phyloP scores from a whole-genome alignment of 1,284 basidiomycete species.

The Sphaerobolus stellatus region DNA sequence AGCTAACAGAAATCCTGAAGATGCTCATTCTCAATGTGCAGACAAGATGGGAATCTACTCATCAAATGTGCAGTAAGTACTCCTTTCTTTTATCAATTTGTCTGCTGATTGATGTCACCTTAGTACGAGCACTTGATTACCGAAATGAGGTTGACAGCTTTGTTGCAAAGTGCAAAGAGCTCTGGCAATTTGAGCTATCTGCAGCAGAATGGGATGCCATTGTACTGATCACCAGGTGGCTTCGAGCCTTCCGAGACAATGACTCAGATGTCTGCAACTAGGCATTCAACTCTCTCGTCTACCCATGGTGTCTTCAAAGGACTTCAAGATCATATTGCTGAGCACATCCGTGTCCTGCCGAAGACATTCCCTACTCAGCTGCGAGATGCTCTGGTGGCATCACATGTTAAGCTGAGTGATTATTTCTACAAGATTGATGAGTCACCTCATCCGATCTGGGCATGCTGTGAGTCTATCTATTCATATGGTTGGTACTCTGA shows the following conservation, averaged over 20 bases:
- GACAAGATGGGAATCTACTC: slow-evolving; percentile 28
- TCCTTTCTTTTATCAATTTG: not conserved
- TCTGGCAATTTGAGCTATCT: not conserved
- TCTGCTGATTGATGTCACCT: not conserved
- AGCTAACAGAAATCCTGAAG: not conserved
- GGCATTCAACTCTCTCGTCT: not conserved
- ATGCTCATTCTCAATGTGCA: slow-evolving; percentile 26
- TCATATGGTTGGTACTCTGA: not conserved
- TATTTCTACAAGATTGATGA: slow-evolving; percentile 16
- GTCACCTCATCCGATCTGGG: slow-evolving; percentile 21
- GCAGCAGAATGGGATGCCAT: not conserved
- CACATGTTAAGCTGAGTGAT: slow-evolving; percentile 22
- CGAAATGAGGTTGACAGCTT: not conserved
- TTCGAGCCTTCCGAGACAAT: not conserved
- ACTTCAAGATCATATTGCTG: not conserved
- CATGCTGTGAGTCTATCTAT: slow-evolving; percentile 17
- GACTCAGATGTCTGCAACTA: not conserved
- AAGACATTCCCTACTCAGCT: slow-evolving; percentile 9
- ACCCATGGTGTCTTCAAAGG: not conserved
- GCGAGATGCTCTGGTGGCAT: slow-evolving; percentile 11
- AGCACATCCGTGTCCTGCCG: not conserved
- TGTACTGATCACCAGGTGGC: not conserved
- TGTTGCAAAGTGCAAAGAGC: not conserved
- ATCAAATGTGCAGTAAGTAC: slow-evolving; percentile 8
- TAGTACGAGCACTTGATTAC: not conserved